Base-by-base conservation (phyloP, 305 asterid genomes). In the Fraxinus sp. region DNA sequence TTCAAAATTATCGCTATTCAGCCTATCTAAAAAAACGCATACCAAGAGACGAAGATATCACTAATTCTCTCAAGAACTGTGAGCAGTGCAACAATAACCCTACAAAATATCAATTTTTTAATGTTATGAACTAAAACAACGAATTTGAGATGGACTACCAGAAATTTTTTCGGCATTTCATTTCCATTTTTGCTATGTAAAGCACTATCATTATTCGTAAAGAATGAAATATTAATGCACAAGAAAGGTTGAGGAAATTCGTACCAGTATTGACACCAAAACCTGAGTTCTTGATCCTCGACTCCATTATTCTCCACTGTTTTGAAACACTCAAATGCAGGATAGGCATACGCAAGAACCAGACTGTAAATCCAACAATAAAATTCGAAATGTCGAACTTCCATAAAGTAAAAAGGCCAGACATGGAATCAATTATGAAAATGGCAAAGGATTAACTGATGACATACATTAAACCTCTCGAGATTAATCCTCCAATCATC, bases 181-280 rank as follows among this genome's bases (percentile, higher is more conserved):
- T 52, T 5, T 52, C n/a, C 24, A 52, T 52, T 52, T 22, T 52
- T 52, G 64, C 64, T 52, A n/a, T 57, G 26, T 52, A 57, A 18
- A 57, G 68, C 26, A 59, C 32, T 8, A 22, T 2, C 71, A 59
- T 4, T 1, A 3, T 41, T 77, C 24, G 4, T 18, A 30, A 24
- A 41, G 13, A 43, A 8, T 16, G 24, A 39, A 59, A 59, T 3
- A 7, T 20, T 59, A 55, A 55, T 55, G 66, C 26, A n/a, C 66
- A 5, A 5, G 66, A 55, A 55, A 55, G 66, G 5, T 22, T 2
- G 30, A 28, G 0, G 66, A 55, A 83, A 9, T 39, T 68, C 90
- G 82, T 90, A 96, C 99, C 99, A 96, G 83, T 96, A 96, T 85
- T 92, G 99, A 83, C 99, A 96, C 99, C 99, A 96, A 77, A 92